These are phyloP conservation scores for Dictyostelium intermedium DNA, from an alignment of 78 protist species.

Conservation along the genomic window DNA sequence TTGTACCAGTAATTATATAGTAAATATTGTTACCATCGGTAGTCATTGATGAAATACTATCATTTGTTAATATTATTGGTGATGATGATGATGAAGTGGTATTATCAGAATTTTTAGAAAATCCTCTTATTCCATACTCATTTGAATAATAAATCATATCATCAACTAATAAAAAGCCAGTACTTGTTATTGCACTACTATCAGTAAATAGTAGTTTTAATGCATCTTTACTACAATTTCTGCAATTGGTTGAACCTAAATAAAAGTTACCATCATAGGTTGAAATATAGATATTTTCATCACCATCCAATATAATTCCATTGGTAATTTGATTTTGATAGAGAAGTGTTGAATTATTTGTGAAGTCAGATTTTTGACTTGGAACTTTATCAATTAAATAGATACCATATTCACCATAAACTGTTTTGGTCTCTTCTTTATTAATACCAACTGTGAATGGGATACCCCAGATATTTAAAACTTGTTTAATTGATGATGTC, in stretches of 20 bases:
- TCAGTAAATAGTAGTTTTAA: neutral
- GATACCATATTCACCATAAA: constrained; percentile 2
- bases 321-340: neutral
- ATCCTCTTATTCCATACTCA: neutral
- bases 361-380: neutral
- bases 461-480: neutral
- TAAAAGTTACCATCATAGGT: constrained; percentile 15
- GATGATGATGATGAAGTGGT: neutral
- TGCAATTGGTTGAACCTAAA: neutral
- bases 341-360: neutral
- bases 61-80: neutral
- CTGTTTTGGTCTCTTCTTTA: neutral
- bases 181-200: neutral
- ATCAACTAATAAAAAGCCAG: neutral
- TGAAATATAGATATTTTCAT: neutral
- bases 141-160: neutral
- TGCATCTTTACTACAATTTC: neutral
- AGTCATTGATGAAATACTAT: neutral
- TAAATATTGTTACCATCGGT: neutral
- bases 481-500: neutral
- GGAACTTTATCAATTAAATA: neutral
- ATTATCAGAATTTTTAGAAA: neutral
- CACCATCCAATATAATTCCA: neutral
- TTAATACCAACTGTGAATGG: neutral
- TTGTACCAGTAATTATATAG: neutral